phyloP scores from a whole-genome alignment of 768 basidiomycete species.

The Tylopilus balloui region DNA sequence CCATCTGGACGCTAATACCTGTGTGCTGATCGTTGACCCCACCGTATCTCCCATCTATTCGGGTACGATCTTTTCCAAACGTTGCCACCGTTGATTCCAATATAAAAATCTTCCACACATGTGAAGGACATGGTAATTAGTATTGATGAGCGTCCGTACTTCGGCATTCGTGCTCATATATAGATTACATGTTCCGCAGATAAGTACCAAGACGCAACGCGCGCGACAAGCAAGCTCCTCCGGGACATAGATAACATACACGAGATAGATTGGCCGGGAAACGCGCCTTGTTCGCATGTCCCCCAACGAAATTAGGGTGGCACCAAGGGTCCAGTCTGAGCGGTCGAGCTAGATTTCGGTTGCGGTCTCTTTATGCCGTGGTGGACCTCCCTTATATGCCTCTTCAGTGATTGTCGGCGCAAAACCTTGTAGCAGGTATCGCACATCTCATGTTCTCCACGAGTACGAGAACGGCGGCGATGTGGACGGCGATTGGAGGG shows the following conservation, averaged over 20 bases:
- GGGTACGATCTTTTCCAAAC: neutral
- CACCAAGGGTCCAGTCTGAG: neutral
- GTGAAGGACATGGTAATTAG: neutral
- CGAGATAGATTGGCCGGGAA: neutral
- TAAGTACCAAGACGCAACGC: neutral
- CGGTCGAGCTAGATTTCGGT: neutral
- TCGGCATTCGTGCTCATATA: neutral
- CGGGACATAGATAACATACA: neutral
- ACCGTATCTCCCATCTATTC: too few species aligned
- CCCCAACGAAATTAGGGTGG: neutral
- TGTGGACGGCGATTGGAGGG: neutral
- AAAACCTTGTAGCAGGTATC: conserved; percentile 12
- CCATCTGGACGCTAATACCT: neutral
- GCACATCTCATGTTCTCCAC: neutral
- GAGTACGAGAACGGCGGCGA: neutral
- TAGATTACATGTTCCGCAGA: neutral
- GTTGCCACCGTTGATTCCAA: conserved; percentile 1
- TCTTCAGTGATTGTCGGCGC: conserved; percentile 14
- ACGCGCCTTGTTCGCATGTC: conserved; percentile 7
- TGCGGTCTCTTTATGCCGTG: conserved; percentile 14
- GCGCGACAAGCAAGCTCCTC: neutral
- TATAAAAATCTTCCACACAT: neutral
- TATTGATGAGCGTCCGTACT: neutral
- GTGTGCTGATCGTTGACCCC: too few species aligned
- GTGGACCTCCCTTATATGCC: conserved; percentile 23